Base-by-base conservation (phyloP, 2,329 filamentous ascomycete genomes). In the Dryadomyces quercivorus region DNA sequence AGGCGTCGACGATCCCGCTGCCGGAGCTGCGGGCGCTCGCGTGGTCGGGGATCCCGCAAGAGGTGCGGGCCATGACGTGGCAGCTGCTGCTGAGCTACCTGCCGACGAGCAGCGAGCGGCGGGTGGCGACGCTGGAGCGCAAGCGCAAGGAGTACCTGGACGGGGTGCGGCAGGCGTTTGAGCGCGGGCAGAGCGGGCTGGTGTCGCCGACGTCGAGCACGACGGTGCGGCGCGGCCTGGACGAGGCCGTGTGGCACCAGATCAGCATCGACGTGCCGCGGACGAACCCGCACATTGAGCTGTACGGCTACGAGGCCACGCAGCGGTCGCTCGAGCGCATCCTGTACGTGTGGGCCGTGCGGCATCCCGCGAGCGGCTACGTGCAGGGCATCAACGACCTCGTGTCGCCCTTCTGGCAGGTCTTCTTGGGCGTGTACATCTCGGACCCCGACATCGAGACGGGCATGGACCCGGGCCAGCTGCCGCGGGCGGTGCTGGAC, bases 61-160 rank as follows among this genome's bases (percentile, higher is more conserved):
- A 98, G 72, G 90, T 98, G 18, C 88, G 94, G 55, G 89, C 93
- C 51, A 96, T 98, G 86, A 93, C 92, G n/a, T 98, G 93, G 93
- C 91, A 97, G 69, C 76, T 98, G 22, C 76, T 98, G 20, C 80
- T 98, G 22, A 93, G 92, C 56, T 98, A 98, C 67, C 78, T 98
- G 5, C 93, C 94, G 1, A 94, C 92, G n/a, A 96, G 90, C 65
- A 95, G 90, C 62, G 94, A 98, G 67, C 80, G 93, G 59, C 82
- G 94, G 53, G 88, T 97, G 8, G 81, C 88, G 0, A 93, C 91
- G 0, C 75, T 98, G 10, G 93, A 98, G 66, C 78, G 93, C 56
- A 98, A 98, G 69, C 82, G 93, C 52, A 96, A 92, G 66, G 94
- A 98, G 67, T 98, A 98, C 65, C 73, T 97, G 2, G 93, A 98